Conservation (phyloP, 2,329 filamentous ascomycete species). For the Alternaria viburni region DNA sequence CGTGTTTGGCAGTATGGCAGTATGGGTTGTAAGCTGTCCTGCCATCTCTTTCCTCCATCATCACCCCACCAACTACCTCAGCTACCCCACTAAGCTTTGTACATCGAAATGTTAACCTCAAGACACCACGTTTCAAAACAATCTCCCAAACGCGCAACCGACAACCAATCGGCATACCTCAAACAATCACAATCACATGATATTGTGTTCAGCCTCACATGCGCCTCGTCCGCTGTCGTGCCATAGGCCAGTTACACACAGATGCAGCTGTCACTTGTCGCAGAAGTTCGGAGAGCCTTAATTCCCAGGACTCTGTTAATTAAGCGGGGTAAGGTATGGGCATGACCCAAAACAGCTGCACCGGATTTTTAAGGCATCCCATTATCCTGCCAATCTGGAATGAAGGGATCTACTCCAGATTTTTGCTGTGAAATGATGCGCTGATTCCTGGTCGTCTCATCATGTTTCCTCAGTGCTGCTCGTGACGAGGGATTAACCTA, state of each 20-base stretch:
- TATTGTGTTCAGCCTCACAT: neutral
- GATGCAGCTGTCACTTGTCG: neutral
- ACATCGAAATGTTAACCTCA: neutral
- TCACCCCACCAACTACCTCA: neutral
- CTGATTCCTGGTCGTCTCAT: neutral
- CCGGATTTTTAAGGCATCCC: neutral
- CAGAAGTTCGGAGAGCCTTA: neutral
- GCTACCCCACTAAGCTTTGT: neutral
- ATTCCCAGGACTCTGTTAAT: neutral
- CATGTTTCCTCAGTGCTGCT: neutral
- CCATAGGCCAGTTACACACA: neutral
- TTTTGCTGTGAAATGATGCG: neutral
- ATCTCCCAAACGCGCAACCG: neutral
- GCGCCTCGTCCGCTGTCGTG: neutral
- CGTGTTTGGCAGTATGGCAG: neutral
- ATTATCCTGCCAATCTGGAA: neutral
- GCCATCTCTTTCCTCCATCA: neutral
- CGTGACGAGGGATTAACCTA: neutral
- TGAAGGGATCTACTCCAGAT: neutral
- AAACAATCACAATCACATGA: neutral
- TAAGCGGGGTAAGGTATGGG: neutral
- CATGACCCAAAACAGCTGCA: neutral
- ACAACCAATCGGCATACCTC: neutral
- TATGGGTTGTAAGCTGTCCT: neutral
- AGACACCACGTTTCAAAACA: neutral